Evolutionary conservation across 108 stramenopile species (phyloP).

Genomic region (Discostella pseudostelligera): DNA sequence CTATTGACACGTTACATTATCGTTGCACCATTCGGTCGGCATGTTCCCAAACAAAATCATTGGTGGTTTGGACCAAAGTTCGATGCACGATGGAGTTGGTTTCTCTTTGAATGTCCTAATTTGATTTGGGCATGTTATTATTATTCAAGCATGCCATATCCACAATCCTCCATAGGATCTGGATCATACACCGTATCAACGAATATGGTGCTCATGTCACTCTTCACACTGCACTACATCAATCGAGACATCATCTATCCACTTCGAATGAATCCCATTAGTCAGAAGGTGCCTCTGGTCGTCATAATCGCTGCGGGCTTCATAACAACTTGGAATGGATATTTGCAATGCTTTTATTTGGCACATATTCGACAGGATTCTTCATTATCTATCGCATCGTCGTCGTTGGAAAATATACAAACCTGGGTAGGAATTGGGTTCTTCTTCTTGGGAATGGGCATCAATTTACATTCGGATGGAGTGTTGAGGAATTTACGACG

Average conservation of each 20-base stretch:
- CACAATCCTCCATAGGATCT: neutral
- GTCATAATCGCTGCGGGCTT: slow-evolving; percentile 52
- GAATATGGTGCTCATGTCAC: slow-evolving; percentile 57
- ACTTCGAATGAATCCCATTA: slow-evolving; percentile 58
- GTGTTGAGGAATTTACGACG: slow-evolving; percentile 66
- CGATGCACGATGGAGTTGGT: slow-evolving; percentile 56
- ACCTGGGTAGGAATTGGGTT: slow-evolving; percentile 56
- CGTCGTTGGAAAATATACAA: slow-evolving; percentile 7
- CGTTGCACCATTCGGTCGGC: slow-evolving; percentile 51
- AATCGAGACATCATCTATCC: slow-evolving; percentile 88
- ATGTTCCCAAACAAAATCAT: slow-evolving; percentile 21
- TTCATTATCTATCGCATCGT: slow-evolving; percentile 14
- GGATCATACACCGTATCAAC: slow-evolving; percentile 9
- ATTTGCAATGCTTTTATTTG: slow-evolving; percentile 56
- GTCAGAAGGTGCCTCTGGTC: slow-evolving; percentile 62
- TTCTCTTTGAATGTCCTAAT: slow-evolving; percentile 74
- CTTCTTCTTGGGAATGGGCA: slow-evolving; percentile 61
- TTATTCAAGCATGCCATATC: slow-evolving; percentile 20
- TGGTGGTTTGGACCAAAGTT: slow-evolving; percentile 61
- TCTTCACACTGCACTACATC: slow-evolving; percentile 86
- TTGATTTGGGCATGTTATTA: slow-evolving; percentile 56
- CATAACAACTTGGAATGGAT: slow-evolving; percentile 76
- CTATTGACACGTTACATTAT: slow-evolving; percentile 33
- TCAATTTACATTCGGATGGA: slow-evolving; percentile 72
- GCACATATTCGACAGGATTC: slow-evolving; percentile 21